Base-by-base conservation (phyloP, 495 filamentous ascomycete species). In the Aspergillus sparsus region DNA sequence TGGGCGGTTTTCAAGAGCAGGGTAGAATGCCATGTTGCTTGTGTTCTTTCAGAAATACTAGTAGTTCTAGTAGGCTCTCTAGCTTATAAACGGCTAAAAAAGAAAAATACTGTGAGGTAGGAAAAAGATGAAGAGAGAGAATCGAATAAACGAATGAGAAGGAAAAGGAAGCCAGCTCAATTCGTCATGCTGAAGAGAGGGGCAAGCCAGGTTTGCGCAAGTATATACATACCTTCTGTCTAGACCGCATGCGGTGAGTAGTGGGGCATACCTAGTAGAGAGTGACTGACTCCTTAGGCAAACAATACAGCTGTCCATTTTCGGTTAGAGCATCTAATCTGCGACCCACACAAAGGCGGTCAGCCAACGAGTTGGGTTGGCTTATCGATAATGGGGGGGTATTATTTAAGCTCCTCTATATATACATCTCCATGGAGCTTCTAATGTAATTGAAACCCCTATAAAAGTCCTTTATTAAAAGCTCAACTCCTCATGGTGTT, bases 1-100 rank as follows among this genome's bases (percentile, higher is more conserved):
- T 35, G 90, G 88, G 64, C 93, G 91, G 64, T 89, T 77, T 63
- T 85, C 82, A 63, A 97, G 82, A 41, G 92, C 83, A 45, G 93
- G 90, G 70, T 88, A 90, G 16, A 82, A 65, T 60, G 74, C 76
- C 21, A 78, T 77, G 49, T 27, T 3, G 21, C 21, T 27, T 27
- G 15, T 42, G 15, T 42, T 15, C 39, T 42, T 15, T 7, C 39
- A 42, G 9, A 42, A 42, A 8, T 42, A 13, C 21, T 27, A 27
- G 21, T 27, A 27, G 21, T 27, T 27, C 3, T 27, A 3, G 21
- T 27, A 1, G 21, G 21, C 21, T 27, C 21, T 27, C 21, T 1
- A 27, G 21, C 21, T 27, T 3, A 27, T 27, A 27, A 27, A 27
- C 21, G 21, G 21, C 21, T 27, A 3, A 27, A 27, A 27, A 27